Conservation (phyloP, 495 filamentous ascomycete species). For the Aspergillus indologenus region DNA sequence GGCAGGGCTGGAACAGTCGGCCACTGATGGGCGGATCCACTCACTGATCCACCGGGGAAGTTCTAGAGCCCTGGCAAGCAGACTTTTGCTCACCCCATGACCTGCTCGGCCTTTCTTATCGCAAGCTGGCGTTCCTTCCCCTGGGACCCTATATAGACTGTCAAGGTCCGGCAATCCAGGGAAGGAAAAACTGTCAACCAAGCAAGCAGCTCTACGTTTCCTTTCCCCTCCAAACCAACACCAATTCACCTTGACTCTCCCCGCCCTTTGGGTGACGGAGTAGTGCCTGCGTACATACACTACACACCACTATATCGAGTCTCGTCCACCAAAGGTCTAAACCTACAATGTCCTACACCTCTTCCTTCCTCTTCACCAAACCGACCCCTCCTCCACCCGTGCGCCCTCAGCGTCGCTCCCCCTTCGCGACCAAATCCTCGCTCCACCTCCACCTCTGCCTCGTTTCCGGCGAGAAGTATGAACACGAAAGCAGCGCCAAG, state of each 20-base stretch:
- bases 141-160: background rate
- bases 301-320: background rate
- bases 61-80: constrained; percentile 1
- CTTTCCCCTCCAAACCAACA: too few relatives aligned
- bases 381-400: background rate
- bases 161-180: background rate
- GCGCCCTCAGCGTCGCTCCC: background rate
- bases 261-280: background rate
- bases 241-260: background rate
- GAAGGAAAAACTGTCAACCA: background rate
- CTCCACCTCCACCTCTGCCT: constrained; percentile 4
- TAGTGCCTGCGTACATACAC: background rate
- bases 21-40: background rate
- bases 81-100: constrained; percentile 4
- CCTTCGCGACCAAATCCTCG: background rate
- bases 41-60: background rate
- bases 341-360: constrained; percentile 3
- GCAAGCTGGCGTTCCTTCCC: background rate
- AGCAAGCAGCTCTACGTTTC: background rate
- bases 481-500: constrained; percentile 7
- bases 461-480: constrained; percentile 4
- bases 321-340: background rate
- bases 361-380: constrained; percentile 2
- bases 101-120: background rate
- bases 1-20: constrained; percentile 6